A percentile compares a stretch with the other conserved stretches of the same genome.
Evolutionary conservation across 495 filamentous ascomycete species (phyloP).

Genomic region (Penicillium soppii): DNA sequence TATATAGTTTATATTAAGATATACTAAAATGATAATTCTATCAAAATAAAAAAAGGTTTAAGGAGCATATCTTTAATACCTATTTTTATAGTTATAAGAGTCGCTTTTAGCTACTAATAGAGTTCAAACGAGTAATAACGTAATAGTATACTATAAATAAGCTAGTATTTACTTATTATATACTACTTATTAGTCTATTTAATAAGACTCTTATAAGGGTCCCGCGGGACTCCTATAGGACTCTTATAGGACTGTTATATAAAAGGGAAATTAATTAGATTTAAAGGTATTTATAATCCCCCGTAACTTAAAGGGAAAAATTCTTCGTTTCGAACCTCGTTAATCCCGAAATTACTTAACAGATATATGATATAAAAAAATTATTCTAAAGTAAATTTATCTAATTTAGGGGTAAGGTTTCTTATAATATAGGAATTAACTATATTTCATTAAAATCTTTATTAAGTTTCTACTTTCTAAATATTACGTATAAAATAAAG

Average conservation of each 20-base stretch:
- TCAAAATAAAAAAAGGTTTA: too few relatives aligned
- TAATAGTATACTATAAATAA: too few relatives aligned
- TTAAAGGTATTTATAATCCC: not conserved
- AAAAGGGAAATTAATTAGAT: not conserved
- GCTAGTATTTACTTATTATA: too few relatives aligned
- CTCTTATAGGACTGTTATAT: too few relatives aligned
- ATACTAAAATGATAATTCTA: not conserved
- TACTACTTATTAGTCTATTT: too few relatives aligned
- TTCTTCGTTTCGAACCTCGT: not conserved
- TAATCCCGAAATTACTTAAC: not conserved
- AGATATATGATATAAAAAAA: not conserved
- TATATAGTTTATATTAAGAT: not conserved
- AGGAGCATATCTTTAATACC: too few relatives aligned
- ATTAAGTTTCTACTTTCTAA: too few relatives aligned
- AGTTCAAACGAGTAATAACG: too few relatives aligned
- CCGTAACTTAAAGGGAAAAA: not conserved
- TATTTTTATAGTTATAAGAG: too few relatives aligned
- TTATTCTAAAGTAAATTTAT: not conserved
- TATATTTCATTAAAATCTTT: not conserved
- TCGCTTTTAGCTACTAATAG: too few relatives aligned
- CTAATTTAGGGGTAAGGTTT: not conserved
- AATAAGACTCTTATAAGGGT: not conserved
- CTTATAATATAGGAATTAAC: not conserved
- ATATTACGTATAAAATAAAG: too few relatives aligned
- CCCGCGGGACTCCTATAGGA: not conserved